Evolutionary conservation across 768 basidiomycete genomes (phyloP).

Genomic region (Naganishia kalamii): DNA sequence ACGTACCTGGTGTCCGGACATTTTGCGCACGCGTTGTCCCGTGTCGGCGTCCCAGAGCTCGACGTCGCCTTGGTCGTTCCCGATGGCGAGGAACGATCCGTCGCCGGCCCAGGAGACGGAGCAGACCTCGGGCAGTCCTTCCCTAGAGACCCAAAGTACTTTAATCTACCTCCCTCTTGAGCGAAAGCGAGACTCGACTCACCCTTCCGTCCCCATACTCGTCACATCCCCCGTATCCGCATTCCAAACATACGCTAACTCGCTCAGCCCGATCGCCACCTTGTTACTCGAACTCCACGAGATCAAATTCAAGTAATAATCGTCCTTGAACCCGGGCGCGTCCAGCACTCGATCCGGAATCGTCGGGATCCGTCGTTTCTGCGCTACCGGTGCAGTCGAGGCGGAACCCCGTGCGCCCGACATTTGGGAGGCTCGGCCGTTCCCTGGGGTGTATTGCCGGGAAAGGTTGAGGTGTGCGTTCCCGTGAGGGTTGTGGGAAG

Average conservation of each 20-base stretch:
- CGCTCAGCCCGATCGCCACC: constrained; percentile 82
- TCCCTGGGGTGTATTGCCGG: constrained; percentile 45
- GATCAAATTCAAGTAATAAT: constrained; percentile 93
- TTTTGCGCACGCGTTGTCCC: constrained; percentile 74
- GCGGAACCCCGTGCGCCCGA: constrained; percentile 49
- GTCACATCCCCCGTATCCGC: constrained; percentile 82
- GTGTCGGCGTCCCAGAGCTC: constrained; percentile 91
- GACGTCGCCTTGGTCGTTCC: constrained; percentile 71
- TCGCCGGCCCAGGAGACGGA: constrained; percentile 48
- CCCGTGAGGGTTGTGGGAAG: constrained; percentile 69
- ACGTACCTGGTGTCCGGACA: constrained; percentile 62
- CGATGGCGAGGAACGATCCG: constrained; percentile 68
- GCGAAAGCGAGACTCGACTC: constrained; percentile 59
- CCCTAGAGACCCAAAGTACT: too few relatives aligned
- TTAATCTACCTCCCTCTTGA: too few relatives aligned
- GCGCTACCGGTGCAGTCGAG: constrained; percentile 60
- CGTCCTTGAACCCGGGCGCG: constrained; percentile 75
- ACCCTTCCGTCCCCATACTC: constrained; percentile 46
- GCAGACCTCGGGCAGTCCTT: constrained; percentile 33
- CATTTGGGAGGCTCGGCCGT: constrained; percentile 63
- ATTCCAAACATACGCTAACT: constrained; percentile 85
- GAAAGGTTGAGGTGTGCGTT: constrained; percentile 71
- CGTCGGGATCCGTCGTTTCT: constrained; percentile 74
- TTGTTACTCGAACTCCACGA: constrained; percentile 81
- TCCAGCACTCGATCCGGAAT: constrained; percentile 90